These are phyloP conservation scores for Phaffomyces thermotolerans DNA, from an alignment of 805 yeast genomes.

Conservation along the genomic window DNA sequence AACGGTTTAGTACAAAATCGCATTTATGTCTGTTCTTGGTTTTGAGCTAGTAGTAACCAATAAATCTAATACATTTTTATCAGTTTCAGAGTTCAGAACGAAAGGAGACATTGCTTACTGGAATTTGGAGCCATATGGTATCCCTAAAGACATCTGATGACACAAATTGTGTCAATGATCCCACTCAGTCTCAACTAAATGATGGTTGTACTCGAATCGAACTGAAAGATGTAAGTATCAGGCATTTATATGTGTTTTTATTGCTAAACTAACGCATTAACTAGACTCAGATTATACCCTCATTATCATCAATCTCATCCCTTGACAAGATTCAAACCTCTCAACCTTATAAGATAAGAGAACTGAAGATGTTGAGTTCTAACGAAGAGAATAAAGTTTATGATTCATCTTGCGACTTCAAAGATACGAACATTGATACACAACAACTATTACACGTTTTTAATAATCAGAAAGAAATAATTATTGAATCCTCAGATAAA, in stretches of 20 bases:
- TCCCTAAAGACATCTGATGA: neutral
- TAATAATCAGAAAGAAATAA: neutral
- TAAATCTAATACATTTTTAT: too few relatives aligned
- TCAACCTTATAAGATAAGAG: constrained; percentile 6
- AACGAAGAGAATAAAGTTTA: constrained; percentile 19
- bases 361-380: constrained; percentile 11
- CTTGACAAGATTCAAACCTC: constrained; percentile 1
- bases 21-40: too few relatives aligned
- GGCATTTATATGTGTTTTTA: neutral
- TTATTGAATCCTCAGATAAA: neutral
- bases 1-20: too few relatives aligned
- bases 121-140: neutral
- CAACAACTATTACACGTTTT: constrained; percentile 12
- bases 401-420: constrained; percentile 20
- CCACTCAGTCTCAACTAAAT: neutral
- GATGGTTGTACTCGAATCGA: neutral
- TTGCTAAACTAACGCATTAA: constrained; percentile 9
- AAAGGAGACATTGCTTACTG: too few relatives aligned
- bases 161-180: neutral
- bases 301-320: neutral
- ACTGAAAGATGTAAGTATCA: constrained; percentile 2
- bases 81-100: too few relatives aligned
- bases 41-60: too few relatives aligned
- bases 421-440: constrained; percentile 13
- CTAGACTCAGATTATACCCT: constrained; percentile 18